Base-by-base conservation (phyloP, 2,329 filamentous ascomycete genomes). In the Penicillium vulpinum region DNA sequence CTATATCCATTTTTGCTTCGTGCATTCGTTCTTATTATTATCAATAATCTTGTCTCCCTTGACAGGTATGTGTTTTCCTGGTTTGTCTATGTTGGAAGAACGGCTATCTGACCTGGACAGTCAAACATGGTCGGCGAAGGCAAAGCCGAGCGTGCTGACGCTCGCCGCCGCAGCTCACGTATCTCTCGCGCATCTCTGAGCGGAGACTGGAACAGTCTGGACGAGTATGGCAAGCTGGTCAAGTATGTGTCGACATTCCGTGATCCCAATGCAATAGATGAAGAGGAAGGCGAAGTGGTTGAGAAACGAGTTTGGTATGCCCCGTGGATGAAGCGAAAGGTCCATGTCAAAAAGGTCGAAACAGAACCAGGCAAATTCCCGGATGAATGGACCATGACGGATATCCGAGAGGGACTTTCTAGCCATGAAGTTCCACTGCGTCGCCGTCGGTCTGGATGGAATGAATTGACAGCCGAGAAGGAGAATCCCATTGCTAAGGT, bases 381-480 rank as follows among this genome's bases (percentile, higher is more conserved):
- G 2, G 82, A 85, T 9, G 86, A 89, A 1, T 90, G 85, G 86
- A 79, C 89, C 64, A 80, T 84, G 66, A 88, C 87, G 67, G 84
- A 90, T 70, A 85, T 90, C 74, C 82, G 80, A 65, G 77, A 82
- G 60, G 88, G 88, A 78, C 80, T 91, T 58, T 78, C 80, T 38
- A 73, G 72, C 45, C 64, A 72, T 45, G 85, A 89, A 58, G 83
- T 88, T 47, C 83, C 87, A 62, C 66, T 70, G 41, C 82, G 88
- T 66, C 81, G 88, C 62, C 88, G 83, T 72, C 81, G 82, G 62
- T 80, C 82, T 59, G 88, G 88, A 50, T 90, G 78, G 80, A 91
- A 91, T 75, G 88, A 91, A 71, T 80, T 91, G 71, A 80, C 83
- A n/a, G 85, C 87, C n/a, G 88, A 90, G 77, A 90, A 89, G 78